Base-by-base conservation (phyloP, 1,139 yeast species). In the Hemisphaericaspora xylofermentans region DNA sequence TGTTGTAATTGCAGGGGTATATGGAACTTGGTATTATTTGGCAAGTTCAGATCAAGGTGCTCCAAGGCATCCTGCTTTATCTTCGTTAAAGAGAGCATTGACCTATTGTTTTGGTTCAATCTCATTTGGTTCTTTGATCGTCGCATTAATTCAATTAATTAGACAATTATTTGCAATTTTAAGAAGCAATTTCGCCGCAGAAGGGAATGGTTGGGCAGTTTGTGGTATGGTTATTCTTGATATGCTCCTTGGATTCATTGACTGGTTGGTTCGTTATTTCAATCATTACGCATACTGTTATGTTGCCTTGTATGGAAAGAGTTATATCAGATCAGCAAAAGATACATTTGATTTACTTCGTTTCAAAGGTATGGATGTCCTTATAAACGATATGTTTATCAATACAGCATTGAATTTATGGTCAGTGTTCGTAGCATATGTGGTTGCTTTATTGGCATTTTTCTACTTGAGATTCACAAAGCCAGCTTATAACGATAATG, bases 101-200 rank as follows among this genome's bases (percentile, higher is more conserved):
- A 85, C 96, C 1, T 87, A 84, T 58, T 86, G 94, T 31, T 85
- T 89, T 58, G 97, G 98, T 0, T 87, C 96, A 3, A 84, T 91
- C 42, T 84, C 95, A 57, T 85, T 87, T 58, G 96, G 97, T 0
- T 85, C 95, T 1, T 67, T 89, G 50, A 78, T 88, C 53, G 95
- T 88, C 12, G 78, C 96, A 0, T 50, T 88, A 24, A 75, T 89
- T 49, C 91, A 87, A 57, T 67, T 85, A 22, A 51, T 83, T 30
- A 76, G 80, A 43, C 82, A 80, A 45, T 60, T 76, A 12, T 53
- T 73, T 36, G 60, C 60, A 28, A 57, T 79, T 29, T 58, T 81
- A 43, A 74, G 78, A 53, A 72, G 74, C 40, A 74, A 79, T 45
- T 80, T 82, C 25, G 67, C 77, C 17, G 76, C 72, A 41, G 74